Evolutionary conservation across 148 eudicot species (phyloP).

Genomic region (Rhododendron williamsianum): DNA sequence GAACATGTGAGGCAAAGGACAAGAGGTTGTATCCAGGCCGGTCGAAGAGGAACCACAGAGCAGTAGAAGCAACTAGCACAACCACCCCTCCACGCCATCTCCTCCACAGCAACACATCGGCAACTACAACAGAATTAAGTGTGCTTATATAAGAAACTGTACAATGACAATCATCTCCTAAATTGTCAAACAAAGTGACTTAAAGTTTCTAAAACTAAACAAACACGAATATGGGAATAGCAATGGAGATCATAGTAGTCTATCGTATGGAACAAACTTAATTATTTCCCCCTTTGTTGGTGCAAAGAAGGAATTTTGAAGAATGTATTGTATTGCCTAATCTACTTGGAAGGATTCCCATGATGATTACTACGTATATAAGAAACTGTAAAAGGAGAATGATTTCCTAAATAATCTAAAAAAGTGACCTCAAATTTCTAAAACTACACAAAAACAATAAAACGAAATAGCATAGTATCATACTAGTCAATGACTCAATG

Average conservation of each 20-base stretch:
- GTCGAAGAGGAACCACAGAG: constrained; percentile 63
- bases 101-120: constrained; percentile 82
- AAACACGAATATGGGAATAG: background rate
- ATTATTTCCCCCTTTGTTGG: background rate
- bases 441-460: background rate
- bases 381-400: background rate
- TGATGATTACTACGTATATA: background rate
- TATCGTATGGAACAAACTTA: background rate
- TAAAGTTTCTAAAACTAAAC: background rate
- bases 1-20: constrained; percentile 55
- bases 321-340: background rate
- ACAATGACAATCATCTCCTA: background rate
- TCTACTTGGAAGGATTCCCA: background rate
- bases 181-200: background rate
- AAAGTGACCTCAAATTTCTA: background rate
- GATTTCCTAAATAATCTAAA: too few species aligned
- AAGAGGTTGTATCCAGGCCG: constrained; percentile 61
- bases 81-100: constrained; percentile 37
- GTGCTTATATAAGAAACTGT: background rate
- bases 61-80: constrained; percentile 45
- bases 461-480: background rate
- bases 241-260: background rate
- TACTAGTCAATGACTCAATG: background rate
- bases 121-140: constrained; percentile 41
- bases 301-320: background rate